Evolutionary conservation across 441 rosid species (phyloP).

Genomic region (Erodium trifolium): DNA sequence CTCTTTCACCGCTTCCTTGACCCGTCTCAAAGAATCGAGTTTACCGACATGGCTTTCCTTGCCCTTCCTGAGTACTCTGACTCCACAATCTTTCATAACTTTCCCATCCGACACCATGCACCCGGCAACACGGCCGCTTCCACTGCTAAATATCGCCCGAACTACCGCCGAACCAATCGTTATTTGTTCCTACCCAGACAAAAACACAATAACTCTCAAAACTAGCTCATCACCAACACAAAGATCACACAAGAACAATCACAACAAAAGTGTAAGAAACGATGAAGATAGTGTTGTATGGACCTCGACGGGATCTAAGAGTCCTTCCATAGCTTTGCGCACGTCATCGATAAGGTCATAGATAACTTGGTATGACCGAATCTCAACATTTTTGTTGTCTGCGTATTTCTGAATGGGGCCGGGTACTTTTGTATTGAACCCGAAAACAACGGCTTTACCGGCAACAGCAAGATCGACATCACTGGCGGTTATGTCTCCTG

Average conservation of each 20-base stretch:
- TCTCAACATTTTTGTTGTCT: constrained; percentile 85
- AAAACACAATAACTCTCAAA: constrained; percentile 21
- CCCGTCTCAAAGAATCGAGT: constrained; percentile 80
- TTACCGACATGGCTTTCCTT: constrained; percentile 58
- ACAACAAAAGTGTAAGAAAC: not conserved
- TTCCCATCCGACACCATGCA: constrained; percentile 96
- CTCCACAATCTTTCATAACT: constrained; percentile 74
- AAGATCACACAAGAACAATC: not conserved
- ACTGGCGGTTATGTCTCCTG: constrained; percentile 80
- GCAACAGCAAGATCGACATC: constrained; percentile 92
- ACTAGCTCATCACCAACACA: constrained; percentile 18
- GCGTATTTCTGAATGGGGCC: constrained; percentile 78
- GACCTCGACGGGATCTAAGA: constrained; percentile 84
- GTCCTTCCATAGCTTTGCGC: constrained; percentile 97
- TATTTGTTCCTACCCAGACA: constrained; percentile 56
- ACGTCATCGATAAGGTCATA: constrained; percentile 90
- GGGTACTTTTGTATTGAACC: constrained; percentile 75
- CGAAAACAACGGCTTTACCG: constrained; percentile 73
- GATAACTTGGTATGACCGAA: constrained; percentile 80
- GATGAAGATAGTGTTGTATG: constrained; percentile 6
- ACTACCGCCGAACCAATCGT: constrained; percentile 79
- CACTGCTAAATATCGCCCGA: constrained; percentile 88
- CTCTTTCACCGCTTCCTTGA: constrained; percentile 89
- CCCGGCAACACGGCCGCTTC: constrained; percentile 97
- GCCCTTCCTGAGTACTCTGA: constrained; percentile 59